phyloP scores from a whole-genome alignment of 2,329 filamentous ascomycete genomes.

The Gnomoniopsis smithogilvyi region DNA sequence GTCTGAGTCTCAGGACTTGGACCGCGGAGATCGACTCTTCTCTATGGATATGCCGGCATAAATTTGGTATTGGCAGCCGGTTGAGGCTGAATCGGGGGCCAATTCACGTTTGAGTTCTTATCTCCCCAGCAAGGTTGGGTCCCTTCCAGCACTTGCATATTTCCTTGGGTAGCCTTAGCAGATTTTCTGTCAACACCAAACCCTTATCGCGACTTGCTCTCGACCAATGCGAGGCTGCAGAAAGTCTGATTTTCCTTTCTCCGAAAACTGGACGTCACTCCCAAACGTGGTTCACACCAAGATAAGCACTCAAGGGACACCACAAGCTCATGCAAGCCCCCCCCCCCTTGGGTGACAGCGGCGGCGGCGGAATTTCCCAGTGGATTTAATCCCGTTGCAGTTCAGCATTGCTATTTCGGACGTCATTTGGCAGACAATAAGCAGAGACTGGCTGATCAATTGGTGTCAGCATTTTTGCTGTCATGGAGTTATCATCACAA shows the following conservation, averaged over 20 bases:
- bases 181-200: neutral
- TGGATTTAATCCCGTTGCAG: too few relatives aligned
- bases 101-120: neutral
- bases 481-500: too few relatives aligned
- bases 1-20: too few relatives aligned
- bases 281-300: neutral
- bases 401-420: too few relatives aligned
- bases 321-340: neutral
- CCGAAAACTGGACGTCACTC: neutral
- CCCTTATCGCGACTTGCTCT: constrained; percentile 7
- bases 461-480: too few relatives aligned
- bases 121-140: neutral
- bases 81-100: too few relatives aligned
- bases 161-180: neutral
- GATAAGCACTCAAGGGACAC: neutral
- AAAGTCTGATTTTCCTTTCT: constrained; percentile 8
- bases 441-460: too few relatives aligned
- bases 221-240: constrained; percentile 4
- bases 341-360: neutral
- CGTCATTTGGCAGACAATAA: too few relatives aligned
- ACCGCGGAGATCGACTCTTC: too few relatives aligned
- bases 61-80: too few relatives aligned
- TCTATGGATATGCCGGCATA: too few relatives aligned
- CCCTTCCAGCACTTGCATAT: neutral
- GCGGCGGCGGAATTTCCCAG: neutral